Evolutionary conservation across 2,329 filamentous ascomycete genomes (phyloP).

Genomic region (Thielaviopsis ethacetica): DNA sequence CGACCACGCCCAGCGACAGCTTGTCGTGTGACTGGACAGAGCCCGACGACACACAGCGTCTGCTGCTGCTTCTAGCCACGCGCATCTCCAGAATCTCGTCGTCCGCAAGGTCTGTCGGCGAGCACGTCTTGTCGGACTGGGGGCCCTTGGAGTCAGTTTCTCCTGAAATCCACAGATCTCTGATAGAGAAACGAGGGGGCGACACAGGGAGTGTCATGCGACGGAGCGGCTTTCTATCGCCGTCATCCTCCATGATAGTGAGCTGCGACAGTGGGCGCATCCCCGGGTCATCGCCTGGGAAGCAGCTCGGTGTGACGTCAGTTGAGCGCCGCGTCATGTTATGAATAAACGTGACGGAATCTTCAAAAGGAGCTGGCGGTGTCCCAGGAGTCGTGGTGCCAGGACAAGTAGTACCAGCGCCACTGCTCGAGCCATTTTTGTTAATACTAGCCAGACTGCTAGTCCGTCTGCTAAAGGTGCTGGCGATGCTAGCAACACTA

Average conservation of each 20-base stretch:
- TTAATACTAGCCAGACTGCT: constrained; percentile 31
- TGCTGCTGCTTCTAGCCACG: neutral
- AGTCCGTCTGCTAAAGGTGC: constrained; percentile 58
- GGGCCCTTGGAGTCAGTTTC: neutral
- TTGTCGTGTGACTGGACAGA: neutral
- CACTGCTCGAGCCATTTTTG: constrained; percentile 12
- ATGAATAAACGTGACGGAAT: constrained; percentile 6
- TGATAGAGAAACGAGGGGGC: constrained; percentile 9
- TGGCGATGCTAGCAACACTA: constrained; percentile 64
- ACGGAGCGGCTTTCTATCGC: constrained; percentile 8
- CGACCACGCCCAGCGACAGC: neutral
- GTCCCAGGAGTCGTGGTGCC: constrained; percentile 2
- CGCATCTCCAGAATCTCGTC: constrained; percentile 9
- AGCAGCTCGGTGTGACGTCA: constrained; percentile 4
- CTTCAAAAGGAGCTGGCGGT: constrained; percentile 6
- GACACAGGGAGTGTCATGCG: constrained; percentile 11
- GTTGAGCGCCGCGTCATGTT: constrained; percentile 10
- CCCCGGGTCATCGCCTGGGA: neutral
- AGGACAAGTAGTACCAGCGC: constrained; percentile 3
- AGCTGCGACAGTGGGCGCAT: constrained; percentile 5
- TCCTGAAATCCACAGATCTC: constrained; percentile 10
- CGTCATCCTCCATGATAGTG: constrained; percentile 9
- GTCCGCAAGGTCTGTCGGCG: constrained; percentile 1
- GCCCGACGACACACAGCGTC: neutral
- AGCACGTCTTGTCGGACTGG: neutral